These are phyloP conservation scores for Pseudopithomyces maydicus DNA, from an alignment of 2,329 filamentous ascomycete genomes.

Conservation along the genomic window DNA sequence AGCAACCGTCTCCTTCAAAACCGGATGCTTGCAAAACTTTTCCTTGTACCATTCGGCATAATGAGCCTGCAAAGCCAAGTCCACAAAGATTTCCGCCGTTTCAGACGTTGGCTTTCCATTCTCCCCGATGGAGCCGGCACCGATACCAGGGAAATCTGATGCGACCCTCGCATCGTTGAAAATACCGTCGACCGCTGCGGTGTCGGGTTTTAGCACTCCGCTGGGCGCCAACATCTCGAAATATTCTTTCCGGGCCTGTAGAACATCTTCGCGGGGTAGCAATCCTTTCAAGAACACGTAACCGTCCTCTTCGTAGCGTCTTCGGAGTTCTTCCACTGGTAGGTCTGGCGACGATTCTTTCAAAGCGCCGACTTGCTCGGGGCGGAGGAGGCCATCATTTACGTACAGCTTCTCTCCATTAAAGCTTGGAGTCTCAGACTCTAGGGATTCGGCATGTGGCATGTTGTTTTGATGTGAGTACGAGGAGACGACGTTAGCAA, in stretches of 20 bases:
- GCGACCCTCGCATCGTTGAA: conserved; percentile 54
- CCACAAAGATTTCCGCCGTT: conserved; percentile 52
- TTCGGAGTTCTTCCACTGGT: conserved; percentile 55
- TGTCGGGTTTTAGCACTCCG: conserved; percentile 61
- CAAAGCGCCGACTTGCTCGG: conserved; percentile 51
- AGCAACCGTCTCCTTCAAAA: conserved; percentile 56
- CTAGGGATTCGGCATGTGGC: conserved; percentile 39
- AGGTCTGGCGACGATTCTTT: conserved; percentile 50
- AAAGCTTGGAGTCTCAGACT: conserved; percentile 28
- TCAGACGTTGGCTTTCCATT: conserved; percentile 53
- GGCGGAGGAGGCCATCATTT: conserved; percentile 54
- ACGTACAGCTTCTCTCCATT: conserved; percentile 45
- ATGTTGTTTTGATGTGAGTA: conserved; percentile 19
- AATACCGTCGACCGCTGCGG: conserved; percentile 58
- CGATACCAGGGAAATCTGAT: conserved; percentile 58
- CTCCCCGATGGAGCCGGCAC: conserved; percentile 53
- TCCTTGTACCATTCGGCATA: conserved; percentile 52
- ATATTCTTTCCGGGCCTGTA: conserved; percentile 58
- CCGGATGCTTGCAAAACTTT: conserved; percentile 60
- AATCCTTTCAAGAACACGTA: conserved; percentile 63
- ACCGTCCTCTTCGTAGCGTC: conserved; percentile 55
- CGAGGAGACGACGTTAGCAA: neutral
- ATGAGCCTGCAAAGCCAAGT: conserved; percentile 61
- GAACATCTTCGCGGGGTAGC: conserved; percentile 58
- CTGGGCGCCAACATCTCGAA: conserved; percentile 60